Evolutionary conservation across 306 rosid species (phyloP), one percentile per base, ranked within the genome.

Genomic region (Begonia fuchsioides): DNA sequence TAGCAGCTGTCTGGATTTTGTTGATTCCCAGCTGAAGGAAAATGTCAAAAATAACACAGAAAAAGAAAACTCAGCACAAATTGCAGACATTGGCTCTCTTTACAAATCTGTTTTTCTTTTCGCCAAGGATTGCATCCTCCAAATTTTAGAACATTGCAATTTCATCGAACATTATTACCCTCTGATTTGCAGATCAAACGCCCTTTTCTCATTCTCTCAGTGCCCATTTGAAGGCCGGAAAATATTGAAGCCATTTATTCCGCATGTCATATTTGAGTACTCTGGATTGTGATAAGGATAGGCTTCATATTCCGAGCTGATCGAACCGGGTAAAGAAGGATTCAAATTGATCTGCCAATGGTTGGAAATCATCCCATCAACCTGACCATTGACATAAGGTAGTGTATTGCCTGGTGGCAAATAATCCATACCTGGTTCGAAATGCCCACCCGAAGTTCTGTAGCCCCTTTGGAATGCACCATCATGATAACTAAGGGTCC

Each of bases 151-250:
- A 65, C 66, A 81, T 74, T 63, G 56, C 66, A 72, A 60, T 67
- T 74, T 74, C 73, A 73, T 67, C 76, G 68, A 75, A 73, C 72
- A 70, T 79, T 82, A 85, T 77, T 86, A 79, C 82, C 74, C 79
- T 63, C 75, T 50, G 53, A 53, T 65, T 65, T 17, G 56, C 39
- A 55, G 67, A 59, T 53, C 5, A 50, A 53, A 13, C 62, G 50
- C 70, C 56, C 45, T 26, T 26, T 26, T 26, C 35, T 26, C 35
- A 1, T 26, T 8, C 5, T 26, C 35, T 72, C 79, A 85, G 38
- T 76, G 80, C 53, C 88, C 94, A 66, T 70, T 78, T 32, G 86
- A 75, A 12, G 99, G 98, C 72, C 94, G 82, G 80, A 71, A 92
- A 35, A 75, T 65, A 13, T 75, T 63, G 78, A 85, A 92, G 56